Evolutionary conservation across 2,329 filamentous ascomycete genomes (phyloP).

Genomic region (Ophiognomonia clavigignenti-juglandacearum): DNA sequence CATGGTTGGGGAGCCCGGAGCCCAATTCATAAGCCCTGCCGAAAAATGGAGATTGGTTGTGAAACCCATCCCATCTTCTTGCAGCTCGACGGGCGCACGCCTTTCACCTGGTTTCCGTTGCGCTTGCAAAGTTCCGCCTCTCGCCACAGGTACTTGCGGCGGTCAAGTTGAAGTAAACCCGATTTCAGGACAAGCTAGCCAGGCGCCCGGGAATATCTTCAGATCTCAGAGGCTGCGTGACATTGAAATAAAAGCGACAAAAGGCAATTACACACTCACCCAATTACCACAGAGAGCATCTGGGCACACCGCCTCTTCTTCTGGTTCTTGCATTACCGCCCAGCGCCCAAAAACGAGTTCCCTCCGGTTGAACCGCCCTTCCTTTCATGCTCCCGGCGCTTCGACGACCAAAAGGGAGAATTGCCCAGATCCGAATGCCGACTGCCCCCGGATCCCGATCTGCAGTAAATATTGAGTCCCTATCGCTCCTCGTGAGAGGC

Average conservation of each 20-base stretch:
- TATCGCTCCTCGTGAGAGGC: too few species aligned
- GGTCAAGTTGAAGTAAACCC: neutral
- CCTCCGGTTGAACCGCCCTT: neutral
- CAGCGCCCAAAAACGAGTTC: neutral
- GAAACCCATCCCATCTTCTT: constrained; percentile 1
- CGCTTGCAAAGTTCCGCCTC: neutral
- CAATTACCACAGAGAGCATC: constrained; percentile 4
- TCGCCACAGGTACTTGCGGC: neutral
- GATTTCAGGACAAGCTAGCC: neutral
- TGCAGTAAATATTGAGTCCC: too few species aligned
- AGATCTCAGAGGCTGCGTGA: constrained; percentile 7
- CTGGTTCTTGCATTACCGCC: too few species aligned
- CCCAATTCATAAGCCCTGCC: neutral
- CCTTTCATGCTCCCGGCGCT: neutral
- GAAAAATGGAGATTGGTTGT: neutral
- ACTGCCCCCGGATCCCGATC: too few species aligned
- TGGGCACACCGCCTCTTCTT: neutral
- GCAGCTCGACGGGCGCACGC: neutral
- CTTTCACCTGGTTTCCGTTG: too few species aligned
- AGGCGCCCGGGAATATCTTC: constrained; percentile 9
- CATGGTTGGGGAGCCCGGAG: constrained; percentile 1
- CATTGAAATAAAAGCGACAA: constrained; percentile 16
- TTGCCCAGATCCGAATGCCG: neutral
- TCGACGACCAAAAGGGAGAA: too few species aligned
- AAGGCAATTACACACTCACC: constrained; percentile 10